phyloP scores from a whole-genome alignment of 2,329 filamentous ascomycete species.

The Calonectria pseudoturangicola region DNA sequence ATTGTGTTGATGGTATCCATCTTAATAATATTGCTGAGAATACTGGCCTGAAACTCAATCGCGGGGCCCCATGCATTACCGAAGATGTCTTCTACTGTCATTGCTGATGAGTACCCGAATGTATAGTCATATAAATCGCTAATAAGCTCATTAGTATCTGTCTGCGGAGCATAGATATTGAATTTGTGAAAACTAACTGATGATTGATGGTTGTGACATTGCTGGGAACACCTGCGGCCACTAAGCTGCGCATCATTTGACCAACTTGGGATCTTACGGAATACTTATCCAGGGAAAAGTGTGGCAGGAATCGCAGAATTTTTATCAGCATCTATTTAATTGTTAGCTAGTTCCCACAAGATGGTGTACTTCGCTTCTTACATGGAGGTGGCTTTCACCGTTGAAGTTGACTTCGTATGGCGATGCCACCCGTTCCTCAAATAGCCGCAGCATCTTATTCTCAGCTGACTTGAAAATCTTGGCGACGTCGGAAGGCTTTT shows the following conservation, averaged over 20 bases:
- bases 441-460: not conserved
- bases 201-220: not conserved
- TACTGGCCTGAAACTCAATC: not conserved
- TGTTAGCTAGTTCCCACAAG: not conserved
- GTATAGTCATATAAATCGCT: not conserved
- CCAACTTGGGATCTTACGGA: not conserved
- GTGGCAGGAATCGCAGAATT: not conserved
- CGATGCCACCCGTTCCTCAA: not conserved
- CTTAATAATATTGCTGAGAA: not conserved
- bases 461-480: not conserved
- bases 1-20: too few species aligned
- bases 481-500: not conserved
- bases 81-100: too few species aligned
- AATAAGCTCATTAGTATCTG: not conserved
- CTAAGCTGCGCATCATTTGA: not conserved
- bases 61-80: not conserved
- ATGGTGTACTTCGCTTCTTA: not conserved
- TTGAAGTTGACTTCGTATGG: not conserved
- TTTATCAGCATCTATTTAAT: not conserved
- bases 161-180: too few species aligned
- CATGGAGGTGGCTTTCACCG: constrained; percentile 13
- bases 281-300: not conserved
- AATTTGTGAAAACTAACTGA: not conserved
- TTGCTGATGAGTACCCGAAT: not conserved
- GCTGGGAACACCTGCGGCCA: not conserved